Evolutionary conservation across 768 basidiomycete genomes (phyloP).

Genomic region (Auriscalpium microsporum): DNA sequence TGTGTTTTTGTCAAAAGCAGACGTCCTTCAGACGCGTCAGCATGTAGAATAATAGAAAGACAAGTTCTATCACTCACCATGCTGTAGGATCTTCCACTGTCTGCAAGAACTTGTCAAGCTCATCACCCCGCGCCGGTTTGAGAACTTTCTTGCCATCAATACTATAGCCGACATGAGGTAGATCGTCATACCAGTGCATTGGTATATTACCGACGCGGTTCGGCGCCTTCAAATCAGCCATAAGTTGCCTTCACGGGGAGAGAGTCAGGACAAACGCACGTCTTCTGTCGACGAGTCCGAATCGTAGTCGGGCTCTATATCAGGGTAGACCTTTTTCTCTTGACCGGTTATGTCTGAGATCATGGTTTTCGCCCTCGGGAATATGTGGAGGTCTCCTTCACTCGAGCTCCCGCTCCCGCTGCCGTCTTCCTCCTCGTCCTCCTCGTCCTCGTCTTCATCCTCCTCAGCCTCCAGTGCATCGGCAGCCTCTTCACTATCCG

Average conservation of each 20-base stretch:
- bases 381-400: constrained; percentile 43
- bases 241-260: constrained; percentile 8
- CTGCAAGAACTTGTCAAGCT: constrained; percentile 91
- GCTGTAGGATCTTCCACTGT: constrained; percentile 87
- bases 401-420: constrained; percentile 23
- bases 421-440: constrained; percentile 24
- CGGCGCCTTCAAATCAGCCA: constrained; percentile 50
- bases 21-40: constrained; percentile 49
- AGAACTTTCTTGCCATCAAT: constrained; percentile 91
- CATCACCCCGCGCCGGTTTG: constrained; percentile 91
- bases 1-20: constrained; percentile 82
- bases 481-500: constrained; percentile 40
- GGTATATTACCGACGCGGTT: constrained; percentile 94
- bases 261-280: constrained; percentile 35
- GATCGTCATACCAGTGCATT: constrained; percentile 98
- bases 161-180: constrained; percentile 98
- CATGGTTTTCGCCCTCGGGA: constrained; percentile 58
- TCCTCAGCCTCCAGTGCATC: constrained; percentile 49
- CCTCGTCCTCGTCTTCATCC: constrained; percentile 29
- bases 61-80: constrained; percentile 46
- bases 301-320: constrained; percentile 86
- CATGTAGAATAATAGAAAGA: background rate
- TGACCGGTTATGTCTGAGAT: constrained; percentile 80
- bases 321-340: constrained; percentile 74
- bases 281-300: constrained; percentile 91